phyloP scores from a whole-genome alignment of 768 basidiomycete genomes.

The Mycena albidolilacea region DNA sequence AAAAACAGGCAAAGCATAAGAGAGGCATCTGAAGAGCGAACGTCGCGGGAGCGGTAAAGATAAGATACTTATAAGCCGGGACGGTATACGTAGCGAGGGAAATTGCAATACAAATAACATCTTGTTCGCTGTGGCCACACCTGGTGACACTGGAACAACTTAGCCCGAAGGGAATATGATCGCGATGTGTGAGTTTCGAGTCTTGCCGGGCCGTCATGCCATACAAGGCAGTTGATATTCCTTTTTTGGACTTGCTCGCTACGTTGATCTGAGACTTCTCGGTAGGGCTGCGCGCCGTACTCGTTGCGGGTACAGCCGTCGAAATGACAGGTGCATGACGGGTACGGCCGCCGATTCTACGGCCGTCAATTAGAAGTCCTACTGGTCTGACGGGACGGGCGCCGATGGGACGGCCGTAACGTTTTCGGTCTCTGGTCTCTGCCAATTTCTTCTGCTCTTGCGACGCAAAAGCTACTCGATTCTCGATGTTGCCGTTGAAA shows the following conservation, averaged over 20 bases:
- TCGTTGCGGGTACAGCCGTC: too few relatives aligned
- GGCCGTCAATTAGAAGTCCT: neutral
- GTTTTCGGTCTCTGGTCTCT: neutral
- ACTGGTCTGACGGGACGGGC: neutral
- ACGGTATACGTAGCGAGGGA: constrained; percentile 13
- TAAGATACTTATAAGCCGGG: constrained; percentile 22
- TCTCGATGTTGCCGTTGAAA: neutral
- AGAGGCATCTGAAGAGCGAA: constrained; percentile 20
- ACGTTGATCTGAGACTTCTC: too few relatives aligned
- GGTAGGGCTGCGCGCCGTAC: too few relatives aligned
- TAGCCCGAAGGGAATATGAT: neutral
- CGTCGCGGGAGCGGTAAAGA: neutral
- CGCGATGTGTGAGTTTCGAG: neutral
- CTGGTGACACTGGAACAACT: constrained; percentile 15
- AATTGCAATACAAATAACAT: neutral
- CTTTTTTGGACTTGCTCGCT: neutral
- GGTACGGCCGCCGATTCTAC: too few relatives aligned
- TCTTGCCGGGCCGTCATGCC: neutral
- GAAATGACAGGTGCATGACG: too few relatives aligned
- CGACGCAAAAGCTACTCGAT: neutral
- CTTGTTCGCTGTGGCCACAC: neutral
- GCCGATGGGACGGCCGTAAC: neutral
- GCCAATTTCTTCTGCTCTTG: neutral
- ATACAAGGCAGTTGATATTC: neutral
- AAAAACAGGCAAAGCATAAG: constrained; percentile 14